Base-by-base conservation (phyloP, 257 asterid genomes). In the Lycium barbarum region DNA sequence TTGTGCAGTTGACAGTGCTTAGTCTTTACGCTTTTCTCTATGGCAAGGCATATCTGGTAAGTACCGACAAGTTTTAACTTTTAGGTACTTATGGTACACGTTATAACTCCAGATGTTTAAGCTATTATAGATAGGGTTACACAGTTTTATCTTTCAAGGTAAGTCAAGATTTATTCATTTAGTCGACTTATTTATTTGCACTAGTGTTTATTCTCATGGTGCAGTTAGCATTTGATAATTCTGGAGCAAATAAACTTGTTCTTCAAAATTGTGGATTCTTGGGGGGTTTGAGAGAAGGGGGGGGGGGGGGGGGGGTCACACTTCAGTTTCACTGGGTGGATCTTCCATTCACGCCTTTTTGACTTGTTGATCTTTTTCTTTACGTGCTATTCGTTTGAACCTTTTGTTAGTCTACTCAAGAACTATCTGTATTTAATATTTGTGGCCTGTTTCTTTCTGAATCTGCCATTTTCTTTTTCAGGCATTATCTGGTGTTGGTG, bases 401-500 rank as follows among this genome's bases (percentile, higher is more conserved):
- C 35, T 80, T 74, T 53, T 83, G 49, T 86, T 40, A 9, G 84
- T 6, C 36, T 84, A 18, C 55, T 51, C 22, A 70, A 78, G 70
- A 66, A 79, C 6, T 9, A 54, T 45, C 67, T 65, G 9, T 87
- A 68, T 38, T 70, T 70, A 45, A 17, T 85, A 13, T 72, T 76
- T 11, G 51, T 73, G 72, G 2, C 35, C 10, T 20, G 43, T 80
- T 15, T 81, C 81, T 83, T 55, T 84, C 55, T 84, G 83, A 67
- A 84, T 79, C 81, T 80, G 72, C 20, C 78, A 86, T 82, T 20
- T 83, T 78, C 70, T 83, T 74, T 82, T 87, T 86, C 88, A 90
- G 99, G 99, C 99, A 78, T 88, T 96, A 88, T 96, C 99, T 85
- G 99, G 99, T 35, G 95, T 95, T 87, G 99, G 98, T 53, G 98